Percentiles rank a stretch among this genome's conserved stretches.
Conservation (phyloP, 2,329 filamentous ascomycete genomes). For the Stachybotrys chlorohalonatus region DNA sequence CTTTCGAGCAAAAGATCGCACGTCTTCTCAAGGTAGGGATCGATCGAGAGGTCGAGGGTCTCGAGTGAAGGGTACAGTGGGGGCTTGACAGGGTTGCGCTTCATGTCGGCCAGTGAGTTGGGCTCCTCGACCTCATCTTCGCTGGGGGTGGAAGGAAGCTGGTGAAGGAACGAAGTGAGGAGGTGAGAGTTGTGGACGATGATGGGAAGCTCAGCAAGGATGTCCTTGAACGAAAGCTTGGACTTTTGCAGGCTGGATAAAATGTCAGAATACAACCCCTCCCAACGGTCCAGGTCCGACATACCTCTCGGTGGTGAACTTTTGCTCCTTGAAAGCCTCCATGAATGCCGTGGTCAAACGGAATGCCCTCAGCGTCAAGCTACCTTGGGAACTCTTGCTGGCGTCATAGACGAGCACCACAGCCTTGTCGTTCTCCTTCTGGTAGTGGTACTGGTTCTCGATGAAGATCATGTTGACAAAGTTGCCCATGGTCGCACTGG, state of each 20-base stretch:
- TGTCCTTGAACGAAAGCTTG: conserved; percentile 87
- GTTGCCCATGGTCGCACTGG: conserved; percentile 96
- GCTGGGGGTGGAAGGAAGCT: conserved; percentile 60
- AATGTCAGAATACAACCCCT: conserved; percentile 5
- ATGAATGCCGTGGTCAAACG: conserved; percentile 82
- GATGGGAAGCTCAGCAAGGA: conserved; percentile 83
- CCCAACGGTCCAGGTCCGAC: background rate
- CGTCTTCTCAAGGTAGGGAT: conserved; percentile 97
- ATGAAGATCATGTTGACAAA: conserved; percentile 92
- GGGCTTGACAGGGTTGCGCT: conserved; percentile 49
- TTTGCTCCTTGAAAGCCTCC: conserved; percentile 87
- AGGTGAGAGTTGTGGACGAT: conserved; percentile 95
- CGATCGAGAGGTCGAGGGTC: conserved; percentile 82
- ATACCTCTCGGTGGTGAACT: conserved; percentile 92
- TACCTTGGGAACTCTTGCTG: conserved; percentile 87
- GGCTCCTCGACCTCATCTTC: conserved; percentile 66
- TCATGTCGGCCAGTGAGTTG: conserved; percentile 68
- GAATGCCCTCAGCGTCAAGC: conserved; percentile 84
- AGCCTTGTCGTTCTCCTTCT: conserved; percentile 85
- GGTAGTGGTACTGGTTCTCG: conserved; percentile 97
- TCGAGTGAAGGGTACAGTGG: conserved; percentile 85
- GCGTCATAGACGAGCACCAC: conserved; percentile 91
- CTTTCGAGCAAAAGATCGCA: conserved; percentile 92
- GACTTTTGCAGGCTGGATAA: conserved; percentile 76
- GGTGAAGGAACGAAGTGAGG: conserved; percentile 89